Percentiles rank a stretch among this genome's conserved stretches.
Evolutionary conservation across 2,329 filamentous ascomycete species (phyloP).

Genomic region (Aspergillus ustus): DNA sequence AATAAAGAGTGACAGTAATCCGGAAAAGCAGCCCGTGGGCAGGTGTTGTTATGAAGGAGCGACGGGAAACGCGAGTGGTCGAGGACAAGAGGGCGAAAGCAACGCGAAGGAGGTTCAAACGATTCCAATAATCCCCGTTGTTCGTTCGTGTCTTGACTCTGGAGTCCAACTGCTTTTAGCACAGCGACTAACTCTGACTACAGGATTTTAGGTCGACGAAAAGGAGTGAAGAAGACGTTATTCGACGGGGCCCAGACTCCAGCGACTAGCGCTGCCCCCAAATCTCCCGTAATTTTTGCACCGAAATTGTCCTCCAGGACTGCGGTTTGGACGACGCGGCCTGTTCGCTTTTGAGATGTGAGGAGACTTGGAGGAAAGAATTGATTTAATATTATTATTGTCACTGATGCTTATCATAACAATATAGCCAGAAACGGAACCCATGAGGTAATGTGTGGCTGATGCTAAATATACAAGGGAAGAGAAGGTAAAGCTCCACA

Average conservation of each 20-base stretch:
- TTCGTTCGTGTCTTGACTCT: slow-evolving; percentile 12
- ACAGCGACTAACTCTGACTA: slow-evolving; percentile 9
- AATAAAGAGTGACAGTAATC: slow-evolving; percentile 21
- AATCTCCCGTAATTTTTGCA: slow-evolving; percentile 13
- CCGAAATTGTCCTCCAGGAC: slow-evolving; percentile 9
- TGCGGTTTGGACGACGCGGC: not conserved
- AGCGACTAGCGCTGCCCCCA: slow-evolving; percentile 14
- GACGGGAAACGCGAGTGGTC: slow-evolving; percentile 25
- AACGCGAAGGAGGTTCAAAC: slow-evolving; percentile 13
- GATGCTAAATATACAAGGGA: slow-evolving; percentile 11
- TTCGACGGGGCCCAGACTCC: slow-evolving; percentile 11
- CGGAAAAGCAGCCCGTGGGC: not conserved
- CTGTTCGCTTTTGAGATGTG: not conserved
- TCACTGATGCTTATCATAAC: not conserved
- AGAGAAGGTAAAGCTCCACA: slow-evolving; percentile 22
- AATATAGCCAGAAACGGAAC: not conserved
- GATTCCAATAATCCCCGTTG: slow-evolving; percentile 4
- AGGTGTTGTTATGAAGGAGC: slow-evolving; percentile 18
- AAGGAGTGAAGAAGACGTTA: slow-evolving; percentile 7
- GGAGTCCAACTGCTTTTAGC: not conserved
- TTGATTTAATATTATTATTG: not conserved
- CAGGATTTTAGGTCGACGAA: slow-evolving; percentile 14
- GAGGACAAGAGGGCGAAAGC: slow-evolving; percentile 9
- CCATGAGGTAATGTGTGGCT: not conserved
- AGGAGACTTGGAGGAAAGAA: not conserved